phyloP scores from a whole-genome alignment of 148 eudicot species.

The Linanthus parryae region DNA sequence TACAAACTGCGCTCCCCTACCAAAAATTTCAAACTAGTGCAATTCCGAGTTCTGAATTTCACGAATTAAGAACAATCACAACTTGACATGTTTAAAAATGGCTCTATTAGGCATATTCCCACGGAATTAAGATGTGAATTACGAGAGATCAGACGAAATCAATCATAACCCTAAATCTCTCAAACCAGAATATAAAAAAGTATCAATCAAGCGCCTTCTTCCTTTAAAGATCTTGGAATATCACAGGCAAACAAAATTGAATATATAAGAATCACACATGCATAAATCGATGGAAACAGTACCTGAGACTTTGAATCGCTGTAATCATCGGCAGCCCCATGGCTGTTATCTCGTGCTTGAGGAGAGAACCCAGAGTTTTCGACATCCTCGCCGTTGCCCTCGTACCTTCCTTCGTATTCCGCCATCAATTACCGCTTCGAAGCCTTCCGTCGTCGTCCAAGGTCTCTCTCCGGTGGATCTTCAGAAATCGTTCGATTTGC shows the following conservation, averaged over 20 bases:
- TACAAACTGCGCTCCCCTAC: too few species aligned
- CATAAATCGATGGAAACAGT: neutral
- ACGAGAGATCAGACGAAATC: neutral
- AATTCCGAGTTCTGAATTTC: too few species aligned
- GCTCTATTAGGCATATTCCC: neutral
- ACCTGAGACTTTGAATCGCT: constrained; percentile 44
- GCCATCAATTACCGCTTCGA: constrained; percentile 24
- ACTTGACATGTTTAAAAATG: too few species aligned
- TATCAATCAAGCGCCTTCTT: neutral
- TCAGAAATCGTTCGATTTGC: too few species aligned
- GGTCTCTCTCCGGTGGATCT: constrained; percentile 11
- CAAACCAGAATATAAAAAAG: neutral
- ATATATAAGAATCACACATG: neutral
- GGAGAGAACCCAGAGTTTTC: constrained; percentile 33
- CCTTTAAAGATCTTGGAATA: too few species aligned
- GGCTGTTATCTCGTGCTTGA: constrained; percentile 20
- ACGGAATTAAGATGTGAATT: neutral
- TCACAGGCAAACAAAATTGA: too few species aligned
- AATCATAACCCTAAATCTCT: neutral
- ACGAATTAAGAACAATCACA: too few species aligned
- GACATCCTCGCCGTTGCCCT: constrained; percentile 41
- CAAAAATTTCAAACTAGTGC: too few species aligned
- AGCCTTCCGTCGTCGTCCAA: neutral
- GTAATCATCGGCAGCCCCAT: constrained; percentile 33
- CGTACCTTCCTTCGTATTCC: constrained; percentile 45